These are phyloP conservation scores for Boletus subluridellus DNA, from an alignment of 1,284 basidiomycete species.

Conservation along the genomic window DNA sequence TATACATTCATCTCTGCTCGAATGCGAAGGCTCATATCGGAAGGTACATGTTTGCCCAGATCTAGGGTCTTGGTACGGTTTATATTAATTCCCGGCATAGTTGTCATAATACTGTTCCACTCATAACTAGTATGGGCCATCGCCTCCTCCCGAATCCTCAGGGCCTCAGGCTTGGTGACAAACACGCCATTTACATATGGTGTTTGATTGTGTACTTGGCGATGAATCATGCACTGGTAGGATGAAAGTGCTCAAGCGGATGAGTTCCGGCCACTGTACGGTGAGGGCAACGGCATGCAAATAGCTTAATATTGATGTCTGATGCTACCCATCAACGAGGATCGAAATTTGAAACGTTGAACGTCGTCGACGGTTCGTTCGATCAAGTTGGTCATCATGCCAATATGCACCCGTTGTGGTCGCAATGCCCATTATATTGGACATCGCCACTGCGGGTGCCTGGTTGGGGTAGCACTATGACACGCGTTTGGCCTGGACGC, in stretches of 20 bases:
- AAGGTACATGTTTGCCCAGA: background rate
- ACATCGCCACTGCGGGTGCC: background rate
- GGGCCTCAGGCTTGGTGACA: background rate
- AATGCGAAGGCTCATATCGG: background rate
- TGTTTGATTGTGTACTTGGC: background rate
- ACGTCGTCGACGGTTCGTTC: background rate
- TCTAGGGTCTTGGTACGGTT: background rate
- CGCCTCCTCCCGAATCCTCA: background rate
- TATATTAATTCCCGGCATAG: background rate
- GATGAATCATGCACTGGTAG: background rate
- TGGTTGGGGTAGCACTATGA: too few species aligned
- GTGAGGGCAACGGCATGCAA: background rate
- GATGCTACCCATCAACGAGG: background rate
- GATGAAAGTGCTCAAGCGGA: background rate
- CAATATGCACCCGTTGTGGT: background rate
- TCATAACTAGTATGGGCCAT: constrained; percentile 3
- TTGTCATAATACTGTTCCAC: background rate
- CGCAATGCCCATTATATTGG: background rate
- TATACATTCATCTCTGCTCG: background rate
- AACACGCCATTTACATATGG: background rate
- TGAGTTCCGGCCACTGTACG: background rate
- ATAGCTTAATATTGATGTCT: background rate
- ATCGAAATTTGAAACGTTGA: background rate
- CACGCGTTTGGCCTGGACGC: too few species aligned
- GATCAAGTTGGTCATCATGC: background rate